Percentiles rank a stretch among this genome's conserved stretches.
Conservation (phyloP, 2,329 filamentous ascomycete species). For the Periconia macrospinosa region DNA sequence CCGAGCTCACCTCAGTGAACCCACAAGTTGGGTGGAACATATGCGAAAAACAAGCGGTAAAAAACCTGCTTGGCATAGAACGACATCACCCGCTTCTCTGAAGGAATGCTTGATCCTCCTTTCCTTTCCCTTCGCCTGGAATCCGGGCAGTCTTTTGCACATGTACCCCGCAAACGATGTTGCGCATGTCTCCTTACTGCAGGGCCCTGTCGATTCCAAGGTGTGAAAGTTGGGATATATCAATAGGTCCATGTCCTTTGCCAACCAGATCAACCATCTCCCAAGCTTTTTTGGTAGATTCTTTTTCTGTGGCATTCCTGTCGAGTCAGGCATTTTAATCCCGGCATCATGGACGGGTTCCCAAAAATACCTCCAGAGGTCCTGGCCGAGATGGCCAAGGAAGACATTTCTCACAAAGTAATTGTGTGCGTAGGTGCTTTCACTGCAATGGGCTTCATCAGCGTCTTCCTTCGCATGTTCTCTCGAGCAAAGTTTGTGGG, state of each 20-base stretch:
- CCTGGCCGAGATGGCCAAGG: slow-evolving; percentile 6
- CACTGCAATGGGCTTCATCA: slow-evolving; percentile 3
- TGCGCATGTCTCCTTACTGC: not conserved
- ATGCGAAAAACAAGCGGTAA: not conserved
- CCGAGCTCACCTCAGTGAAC: not conserved
- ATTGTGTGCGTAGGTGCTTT: slow-evolving; percentile 5
- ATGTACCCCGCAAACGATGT: not conserved
- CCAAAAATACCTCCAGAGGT: slow-evolving; percentile 8
- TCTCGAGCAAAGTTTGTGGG: not conserved
- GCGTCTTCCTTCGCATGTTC: slow-evolving; percentile 8
- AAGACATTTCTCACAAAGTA: slow-evolving; percentile 6
- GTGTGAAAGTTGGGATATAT: not conserved
- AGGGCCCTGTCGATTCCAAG: not conserved
- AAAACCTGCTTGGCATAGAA: not conserved
- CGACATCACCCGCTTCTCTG: not conserved
- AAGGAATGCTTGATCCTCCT: not conserved
- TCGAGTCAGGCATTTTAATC: not conserved
- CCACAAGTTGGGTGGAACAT: not conserved
- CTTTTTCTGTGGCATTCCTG: not conserved
- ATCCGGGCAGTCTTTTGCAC: not conserved
- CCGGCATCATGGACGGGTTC: not conserved
- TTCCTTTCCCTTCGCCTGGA: not conserved
- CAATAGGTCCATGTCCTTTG: not conserved
- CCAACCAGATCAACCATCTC: not conserved
- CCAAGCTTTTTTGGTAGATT: not conserved